Evolutionary conservation across 2,329 filamentous ascomycete genomes (phyloP), one percentile per base, ranked within the genome.

Genomic region (Balansia obtecta): DNA sequence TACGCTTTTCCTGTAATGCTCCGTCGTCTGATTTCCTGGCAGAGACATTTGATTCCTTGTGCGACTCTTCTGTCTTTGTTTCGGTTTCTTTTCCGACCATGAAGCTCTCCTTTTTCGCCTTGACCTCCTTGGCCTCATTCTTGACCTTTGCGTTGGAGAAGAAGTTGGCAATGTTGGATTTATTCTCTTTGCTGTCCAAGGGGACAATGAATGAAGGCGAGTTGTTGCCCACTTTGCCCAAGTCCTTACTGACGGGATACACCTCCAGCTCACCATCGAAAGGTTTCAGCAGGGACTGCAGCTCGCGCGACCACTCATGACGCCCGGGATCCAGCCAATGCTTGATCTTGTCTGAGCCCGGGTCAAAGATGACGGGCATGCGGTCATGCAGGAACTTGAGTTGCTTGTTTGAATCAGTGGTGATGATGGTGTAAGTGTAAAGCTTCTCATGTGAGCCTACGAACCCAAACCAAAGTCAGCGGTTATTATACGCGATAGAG

Each of bases 361-460:
- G 81, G 6, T 96, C 83, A 1, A 98, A 66, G 32, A 97, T 86
- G 6, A 95, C 91, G 0, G 93, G 93, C 93, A 98, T 98, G 15
- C 93, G 83, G 61, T 95, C 85, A 63, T 98, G 93, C 16, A 98
- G 72, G 57, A 95, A 97, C 30, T 75, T 82, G 46, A 97, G 73
- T 63, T 91, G 85, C 54, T 82, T 73, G 60, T 91, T 95, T 8
- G 88, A 86, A 53, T 84, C 78, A 1, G 91, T 97, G 1, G 93
- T 98, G 64, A 97, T 91, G 62, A 98, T 81, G 1, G 90, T 91
- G 66, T 95, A 98, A 0, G 88, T 94, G 64, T 91, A 96, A 5
- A 82, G 69, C 64, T 84, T 86, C 55, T 86, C 76, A 2, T 80
- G 74, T 43, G 59, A 56, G 32, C 50, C 57, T 60, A 30, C 13